phyloP scores from a whole-genome alignment of 2,329 filamentous ascomycete species.

The Aspergillus tanneri region DNA sequence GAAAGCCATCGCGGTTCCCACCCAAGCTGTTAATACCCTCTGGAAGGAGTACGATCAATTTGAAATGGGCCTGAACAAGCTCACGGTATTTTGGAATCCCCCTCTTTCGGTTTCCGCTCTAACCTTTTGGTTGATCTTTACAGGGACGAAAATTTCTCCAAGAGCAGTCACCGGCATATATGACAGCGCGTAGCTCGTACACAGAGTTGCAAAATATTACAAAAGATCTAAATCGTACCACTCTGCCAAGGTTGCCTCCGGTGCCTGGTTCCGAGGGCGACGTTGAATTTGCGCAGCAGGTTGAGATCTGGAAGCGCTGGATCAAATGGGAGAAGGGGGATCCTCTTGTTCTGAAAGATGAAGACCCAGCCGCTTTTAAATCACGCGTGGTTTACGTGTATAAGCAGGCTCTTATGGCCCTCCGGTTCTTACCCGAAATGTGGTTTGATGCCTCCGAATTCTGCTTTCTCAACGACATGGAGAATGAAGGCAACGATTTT shows the following conservation, averaged over 20 bases:
- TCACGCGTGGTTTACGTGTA: conserved; percentile 85
- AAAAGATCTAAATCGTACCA: conserved; percentile 70
- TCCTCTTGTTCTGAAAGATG: conserved; percentile 77
- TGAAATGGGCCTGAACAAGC: conserved; percentile 89
- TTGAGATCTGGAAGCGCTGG: conserved; percentile 90
- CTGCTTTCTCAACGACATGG: conserved; percentile 76
- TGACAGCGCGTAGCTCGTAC: conserved; percentile 90
- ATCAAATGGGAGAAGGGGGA: conserved; percentile 94
- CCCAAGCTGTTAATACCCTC: conserved; percentile 73
- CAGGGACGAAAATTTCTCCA: conserved; percentile 92
- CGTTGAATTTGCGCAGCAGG: conserved; percentile 77
- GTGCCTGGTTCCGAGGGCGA: conserved; percentile 83
- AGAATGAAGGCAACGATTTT: conserved; percentile 72
- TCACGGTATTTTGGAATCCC: conserved; percentile 59
- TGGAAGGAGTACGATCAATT: conserved; percentile 99
- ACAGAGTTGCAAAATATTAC: conserved; percentile 89
- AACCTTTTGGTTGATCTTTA: background rate
- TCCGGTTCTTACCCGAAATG: conserved; percentile 92
- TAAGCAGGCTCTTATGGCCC: conserved; percentile 87
- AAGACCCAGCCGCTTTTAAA: conserved; percentile 73
- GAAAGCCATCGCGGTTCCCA: conserved; percentile 82
- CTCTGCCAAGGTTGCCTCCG: conserved; percentile 77
- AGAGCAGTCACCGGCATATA: conserved; percentile 88
- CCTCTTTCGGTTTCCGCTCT: background rate
- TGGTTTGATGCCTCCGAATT: conserved; percentile 96